Evolutionary conservation across 2,329 filamentous ascomycete genomes (phyloP).

Genomic region (Cordyceps fumosorosea): DNA sequence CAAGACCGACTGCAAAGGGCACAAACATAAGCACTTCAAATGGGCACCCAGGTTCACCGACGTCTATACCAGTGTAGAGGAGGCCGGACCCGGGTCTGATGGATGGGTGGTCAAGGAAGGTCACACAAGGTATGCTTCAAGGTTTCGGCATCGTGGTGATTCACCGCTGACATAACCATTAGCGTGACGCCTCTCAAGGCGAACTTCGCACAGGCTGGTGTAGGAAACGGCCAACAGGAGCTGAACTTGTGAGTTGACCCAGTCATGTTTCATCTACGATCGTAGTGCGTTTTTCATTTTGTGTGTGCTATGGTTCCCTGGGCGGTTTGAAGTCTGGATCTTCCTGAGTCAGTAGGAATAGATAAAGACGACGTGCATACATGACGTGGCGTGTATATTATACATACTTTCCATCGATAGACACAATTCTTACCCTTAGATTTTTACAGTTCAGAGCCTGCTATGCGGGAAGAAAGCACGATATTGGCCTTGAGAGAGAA

Average conservation of each 20-base stretch:
- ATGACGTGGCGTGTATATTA: constrained; percentile 20
- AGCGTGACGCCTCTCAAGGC: constrained; percentile 87
- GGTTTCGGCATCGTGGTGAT: neutral
- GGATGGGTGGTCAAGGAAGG: constrained; percentile 89
- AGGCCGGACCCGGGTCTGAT: constrained; percentile 74
- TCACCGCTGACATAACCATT: neutral
- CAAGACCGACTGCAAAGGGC: constrained; percentile 35
- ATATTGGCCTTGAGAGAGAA: constrained; percentile 18
- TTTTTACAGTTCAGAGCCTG: constrained; percentile 19
- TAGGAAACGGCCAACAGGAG: constrained; percentile 60
- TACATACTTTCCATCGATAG: constrained; percentile 21
- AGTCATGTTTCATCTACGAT: neutral
- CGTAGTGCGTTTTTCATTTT: neutral
- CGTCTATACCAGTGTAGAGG: constrained; percentile 80
- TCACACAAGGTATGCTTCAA: constrained; percentile 62
- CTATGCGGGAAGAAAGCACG: constrained; percentile 7
- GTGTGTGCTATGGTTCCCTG: neutral
- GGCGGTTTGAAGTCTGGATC: constrained; percentile 10
- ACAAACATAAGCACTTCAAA: constrained; percentile 84
- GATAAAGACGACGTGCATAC: constrained; percentile 11
- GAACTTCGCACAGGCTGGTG: constrained; percentile 76
- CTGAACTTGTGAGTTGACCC: constrained; percentile 70
- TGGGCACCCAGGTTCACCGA: constrained; percentile 86
- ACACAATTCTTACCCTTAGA: constrained; percentile 29
- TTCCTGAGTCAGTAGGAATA: constrained; percentile 9